phyloP scores from a whole-genome alignment of 306 rosid genomes.

The Acacia acuminata region DNA sequence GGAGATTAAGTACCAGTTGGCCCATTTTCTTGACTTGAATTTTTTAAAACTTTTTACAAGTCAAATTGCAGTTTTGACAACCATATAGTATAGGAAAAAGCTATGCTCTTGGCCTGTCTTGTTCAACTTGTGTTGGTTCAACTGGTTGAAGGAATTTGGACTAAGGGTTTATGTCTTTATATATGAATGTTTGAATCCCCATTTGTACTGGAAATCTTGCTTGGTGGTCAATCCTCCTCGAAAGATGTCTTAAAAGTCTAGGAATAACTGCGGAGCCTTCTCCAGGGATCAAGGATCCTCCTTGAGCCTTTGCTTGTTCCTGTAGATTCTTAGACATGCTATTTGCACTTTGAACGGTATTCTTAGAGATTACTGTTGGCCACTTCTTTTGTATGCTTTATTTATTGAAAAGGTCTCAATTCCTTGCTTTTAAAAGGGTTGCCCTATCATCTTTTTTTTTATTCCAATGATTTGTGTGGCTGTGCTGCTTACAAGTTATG shows the following conservation, averaged over 20 bases:
- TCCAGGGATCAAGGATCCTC: background rate
- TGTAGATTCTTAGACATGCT: background rate
- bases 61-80: background rate
- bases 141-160: background rate
- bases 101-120: background rate
- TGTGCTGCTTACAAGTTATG: background rate
- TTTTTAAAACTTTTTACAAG: background rate
- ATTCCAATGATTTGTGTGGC: slow-evolving; percentile 1
- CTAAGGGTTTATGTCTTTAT: background rate
- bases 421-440: background rate
- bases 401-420: background rate
- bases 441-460: background rate
- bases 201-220: background rate
- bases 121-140: background rate
- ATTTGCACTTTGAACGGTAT: background rate
- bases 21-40: background rate
- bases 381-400: background rate
- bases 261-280: background rate
- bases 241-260: background rate
- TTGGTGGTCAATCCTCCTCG: background rate
- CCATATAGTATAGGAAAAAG: background rate
- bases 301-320: background rate
- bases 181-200: background rate
- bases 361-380: background rate
- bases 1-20: background rate